Conservation (phyloP, 2,329 filamentous ascomycete species). For the Botrytis medusae region DNA sequence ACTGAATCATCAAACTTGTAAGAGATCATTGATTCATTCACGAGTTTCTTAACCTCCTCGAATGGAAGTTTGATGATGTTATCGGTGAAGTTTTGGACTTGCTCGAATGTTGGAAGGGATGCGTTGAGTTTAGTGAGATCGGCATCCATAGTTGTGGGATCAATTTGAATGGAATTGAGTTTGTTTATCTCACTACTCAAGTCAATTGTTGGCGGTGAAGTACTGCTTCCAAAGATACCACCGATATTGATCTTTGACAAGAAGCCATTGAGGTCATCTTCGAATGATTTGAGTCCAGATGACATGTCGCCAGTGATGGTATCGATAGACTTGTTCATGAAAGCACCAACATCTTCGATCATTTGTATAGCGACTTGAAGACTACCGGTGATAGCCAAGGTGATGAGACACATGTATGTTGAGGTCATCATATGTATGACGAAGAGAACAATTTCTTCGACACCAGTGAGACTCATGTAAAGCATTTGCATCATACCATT, state of each 20-base stretch:
- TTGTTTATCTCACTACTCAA: constrained; percentile 63
- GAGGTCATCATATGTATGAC: constrained; percentile 88
- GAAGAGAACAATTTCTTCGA: constrained; percentile 87
- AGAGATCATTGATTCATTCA: constrained; percentile 68
- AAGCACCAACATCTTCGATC: constrained; percentile 58
- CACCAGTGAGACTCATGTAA: constrained; percentile 73
- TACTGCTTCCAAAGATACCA: constrained; percentile 44
- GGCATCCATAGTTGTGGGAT: constrained; percentile 64
- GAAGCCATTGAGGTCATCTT: constrained; percentile 55
- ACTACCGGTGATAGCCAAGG: constrained; percentile 76
- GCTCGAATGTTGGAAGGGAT: constrained; percentile 77
- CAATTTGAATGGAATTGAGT: constrained; percentile 68
- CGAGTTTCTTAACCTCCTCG: constrained; percentile 69
- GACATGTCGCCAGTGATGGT: constrained; percentile 48
- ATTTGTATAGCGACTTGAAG: constrained; percentile 67
- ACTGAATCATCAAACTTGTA: constrained; percentile 76
- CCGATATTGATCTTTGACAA: constrained; percentile 54
- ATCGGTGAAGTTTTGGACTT: constrained; percentile 81
- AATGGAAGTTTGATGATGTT: constrained; percentile 77
- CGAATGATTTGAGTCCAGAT: constrained; percentile 54
- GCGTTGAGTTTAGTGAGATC: constrained; percentile 71
- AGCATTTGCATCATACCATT: constrained; percentile 78
- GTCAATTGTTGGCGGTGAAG: constrained; percentile 56
- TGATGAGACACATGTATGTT: constrained; percentile 88
- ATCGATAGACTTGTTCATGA: constrained; percentile 56